These are phyloP conservation scores for Biancaea sappan DNA, from an alignment of 306 rosid genomes.

Conservation along the genomic window DNA sequence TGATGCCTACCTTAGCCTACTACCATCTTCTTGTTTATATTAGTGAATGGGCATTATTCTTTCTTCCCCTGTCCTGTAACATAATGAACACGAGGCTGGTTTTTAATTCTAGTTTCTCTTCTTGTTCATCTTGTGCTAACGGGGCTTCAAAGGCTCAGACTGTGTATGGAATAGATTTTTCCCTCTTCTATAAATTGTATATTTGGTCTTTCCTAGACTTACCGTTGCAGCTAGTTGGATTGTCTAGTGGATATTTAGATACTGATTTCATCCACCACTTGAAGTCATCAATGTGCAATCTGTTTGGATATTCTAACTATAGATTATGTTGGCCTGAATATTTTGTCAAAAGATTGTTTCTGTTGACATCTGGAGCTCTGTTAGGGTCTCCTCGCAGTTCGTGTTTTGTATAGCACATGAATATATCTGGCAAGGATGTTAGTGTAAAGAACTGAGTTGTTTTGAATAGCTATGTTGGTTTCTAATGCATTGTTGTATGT, in stretches of 20 bases:
- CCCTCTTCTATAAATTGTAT: background rate
- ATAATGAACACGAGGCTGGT: conserved; percentile 5
- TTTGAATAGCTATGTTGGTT: conserved; percentile 4
- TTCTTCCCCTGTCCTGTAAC: background rate
- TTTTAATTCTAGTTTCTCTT: background rate
- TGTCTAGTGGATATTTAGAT: background rate
- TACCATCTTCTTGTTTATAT: background rate
- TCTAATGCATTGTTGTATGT: conserved; percentile 10
- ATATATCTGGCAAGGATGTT: background rate
- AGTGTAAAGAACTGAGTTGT: conserved; percentile 7
- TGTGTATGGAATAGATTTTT: background rate
- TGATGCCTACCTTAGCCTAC: background rate
- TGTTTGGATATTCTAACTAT: background rate
- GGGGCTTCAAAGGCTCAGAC: background rate
- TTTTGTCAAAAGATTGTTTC: background rate
- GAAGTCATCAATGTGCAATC: background rate
- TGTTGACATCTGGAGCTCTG: background rate
- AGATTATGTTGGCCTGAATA: background rate
- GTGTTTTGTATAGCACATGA: background rate
- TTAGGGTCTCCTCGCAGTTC: background rate
- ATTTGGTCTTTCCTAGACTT: background rate
- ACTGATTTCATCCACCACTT: background rate
- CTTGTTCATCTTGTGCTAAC: background rate
- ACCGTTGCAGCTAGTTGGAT: background rate
- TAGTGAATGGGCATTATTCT: background rate